Evolutionary conservation across 768 basidiomycete genomes (phyloP), one percentile per base, ranked within the genome.

Genomic region (Strobilomyces confusus): DNA sequence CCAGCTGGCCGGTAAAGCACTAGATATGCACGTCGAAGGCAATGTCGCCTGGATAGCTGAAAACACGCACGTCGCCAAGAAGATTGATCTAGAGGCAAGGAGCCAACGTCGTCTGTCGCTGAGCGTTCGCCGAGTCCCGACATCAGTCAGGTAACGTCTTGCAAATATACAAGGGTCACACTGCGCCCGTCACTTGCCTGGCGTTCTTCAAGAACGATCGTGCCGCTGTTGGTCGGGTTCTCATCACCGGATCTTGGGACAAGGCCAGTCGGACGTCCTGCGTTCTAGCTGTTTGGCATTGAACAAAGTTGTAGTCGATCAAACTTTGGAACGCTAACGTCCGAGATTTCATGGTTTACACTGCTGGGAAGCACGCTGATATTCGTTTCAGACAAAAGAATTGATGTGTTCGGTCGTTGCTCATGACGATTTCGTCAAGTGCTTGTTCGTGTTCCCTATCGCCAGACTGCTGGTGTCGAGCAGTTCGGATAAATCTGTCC

Each of bases 161-260:
- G 44, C 83, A 86, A 63, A 68, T 88, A 17, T 94, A 82, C 72
- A 83, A 77, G 62, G 94, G 92, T 0, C 95, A 99, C 66, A 81
- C 79, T 2, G 95, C 89, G 6, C 95, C 95, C 32, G 91, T 95
- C 44, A 95, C 95, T 4, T 83, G 79, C 32, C 72, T 99, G 30
- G 83, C 84, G 7, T 87, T 98, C 62, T 80, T 72, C 58, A 75
- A 81, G 57, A 73, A 69, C 51, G 59, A 50, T 15, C 55, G 60
- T 23, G 72, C 74, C 12, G 71, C 75, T 34, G 73, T 68, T 14
- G 72, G 77, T 52, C 70, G 66, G 56, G 67, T 88, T 9, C 71
- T 99, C 34, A 79, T 98, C 57, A 92, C 90, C 41, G 94, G 90
- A 20, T 94, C 94, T 43, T 99, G 97, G 97, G 97, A 99, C 68